Evolutionary conservation across 306 rosid species (phyloP).

Genomic region (Abrus precatorius): DNA sequence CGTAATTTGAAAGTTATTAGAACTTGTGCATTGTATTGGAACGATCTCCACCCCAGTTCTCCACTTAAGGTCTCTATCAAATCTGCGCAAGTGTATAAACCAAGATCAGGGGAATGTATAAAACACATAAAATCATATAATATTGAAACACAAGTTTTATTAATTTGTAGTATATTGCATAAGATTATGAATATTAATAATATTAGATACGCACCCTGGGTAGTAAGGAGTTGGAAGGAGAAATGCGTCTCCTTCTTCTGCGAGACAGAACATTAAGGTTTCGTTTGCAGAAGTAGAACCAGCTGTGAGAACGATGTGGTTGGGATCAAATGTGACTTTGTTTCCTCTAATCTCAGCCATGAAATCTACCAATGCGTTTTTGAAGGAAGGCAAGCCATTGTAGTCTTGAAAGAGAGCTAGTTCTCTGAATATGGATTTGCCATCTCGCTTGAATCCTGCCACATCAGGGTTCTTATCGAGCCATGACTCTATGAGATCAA

Average conservation of each 20-base stretch:
- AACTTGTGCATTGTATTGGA: slow-evolving; percentile 80
- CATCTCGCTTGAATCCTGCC: slow-evolving; percentile 71
- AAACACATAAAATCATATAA: background rate
- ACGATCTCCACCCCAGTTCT: slow-evolving; percentile 81
- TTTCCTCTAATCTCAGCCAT: slow-evolving; percentile 85
- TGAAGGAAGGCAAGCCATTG: slow-evolving; percentile 88
- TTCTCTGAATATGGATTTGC: slow-evolving; percentile 83
- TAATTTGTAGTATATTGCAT: no score
- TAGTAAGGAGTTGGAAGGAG: slow-evolving; percentile 91
- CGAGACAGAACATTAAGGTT: slow-evolving; percentile 84
- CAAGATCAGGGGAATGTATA: slow-evolving; percentile 44
- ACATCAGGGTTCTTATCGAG: slow-evolving; percentile 80
- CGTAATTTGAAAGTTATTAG: slow-evolving; percentile 76
- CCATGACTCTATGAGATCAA: slow-evolving; percentile 89
- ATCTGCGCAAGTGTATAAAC: slow-evolving; percentile 56
- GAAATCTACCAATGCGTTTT: slow-evolving; percentile 77
- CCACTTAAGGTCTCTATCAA: slow-evolving; percentile 91
- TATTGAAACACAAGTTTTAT: background rate
- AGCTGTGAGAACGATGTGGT: slow-evolving; percentile 78
- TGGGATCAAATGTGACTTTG: slow-evolving; percentile 70
- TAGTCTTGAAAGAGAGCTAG: slow-evolving; percentile 97
- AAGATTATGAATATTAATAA: background rate
- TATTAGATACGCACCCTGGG: slow-evolving; percentile 64
- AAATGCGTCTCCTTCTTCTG: slow-evolving; percentile 73
- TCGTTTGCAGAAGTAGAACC: slow-evolving; percentile 91